Percentiles rank a stretch among this genome's conserved stretches.
Conservation (phyloP, 768 basidiomycete genomes). For the Serendipita indica region DNA sequence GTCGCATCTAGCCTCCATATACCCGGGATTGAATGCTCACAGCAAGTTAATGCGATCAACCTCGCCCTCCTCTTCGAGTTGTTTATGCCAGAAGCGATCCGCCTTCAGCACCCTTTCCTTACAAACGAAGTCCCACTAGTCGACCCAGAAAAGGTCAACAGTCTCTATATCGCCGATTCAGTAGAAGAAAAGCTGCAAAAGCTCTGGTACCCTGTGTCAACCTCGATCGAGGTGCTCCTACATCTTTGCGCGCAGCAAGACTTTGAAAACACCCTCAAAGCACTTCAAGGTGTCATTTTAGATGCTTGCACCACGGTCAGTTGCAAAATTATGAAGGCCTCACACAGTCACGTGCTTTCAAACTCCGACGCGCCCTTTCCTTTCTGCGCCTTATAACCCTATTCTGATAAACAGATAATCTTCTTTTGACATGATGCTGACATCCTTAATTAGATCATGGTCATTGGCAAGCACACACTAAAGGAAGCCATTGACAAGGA, state of each 20-base stretch:
- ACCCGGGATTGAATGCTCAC: neutral
- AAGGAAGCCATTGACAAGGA: too few relatives aligned
- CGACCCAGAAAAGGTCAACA: neutral
- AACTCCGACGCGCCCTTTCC: neutral
- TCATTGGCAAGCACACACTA: too few relatives aligned
- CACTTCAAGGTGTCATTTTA: too few relatives aligned
- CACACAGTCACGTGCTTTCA: neutral
- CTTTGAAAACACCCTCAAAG: too few relatives aligned
- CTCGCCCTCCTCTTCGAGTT: neutral
- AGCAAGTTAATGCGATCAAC: slow-evolving; percentile 3
- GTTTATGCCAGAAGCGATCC: neutral
- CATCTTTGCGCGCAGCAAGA: neutral
- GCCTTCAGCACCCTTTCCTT: neutral
- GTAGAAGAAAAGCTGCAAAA: neutral
- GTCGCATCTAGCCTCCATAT: neutral
- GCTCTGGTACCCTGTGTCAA: neutral
- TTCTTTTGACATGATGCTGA: too few relatives aligned
- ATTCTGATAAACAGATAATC: neutral
- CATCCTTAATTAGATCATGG: too few relatives aligned
- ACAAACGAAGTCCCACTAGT: neutral
- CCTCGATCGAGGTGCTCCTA: neutral
- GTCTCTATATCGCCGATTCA: neutral
- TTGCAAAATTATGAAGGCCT: too few relatives aligned
- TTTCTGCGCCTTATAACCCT: neutral
- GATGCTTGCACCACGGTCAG: too few relatives aligned